Evolutionary conservation across 164 flowering plant genomes (phyloP).

Genomic region (Aristolochia fimbriata): DNA sequence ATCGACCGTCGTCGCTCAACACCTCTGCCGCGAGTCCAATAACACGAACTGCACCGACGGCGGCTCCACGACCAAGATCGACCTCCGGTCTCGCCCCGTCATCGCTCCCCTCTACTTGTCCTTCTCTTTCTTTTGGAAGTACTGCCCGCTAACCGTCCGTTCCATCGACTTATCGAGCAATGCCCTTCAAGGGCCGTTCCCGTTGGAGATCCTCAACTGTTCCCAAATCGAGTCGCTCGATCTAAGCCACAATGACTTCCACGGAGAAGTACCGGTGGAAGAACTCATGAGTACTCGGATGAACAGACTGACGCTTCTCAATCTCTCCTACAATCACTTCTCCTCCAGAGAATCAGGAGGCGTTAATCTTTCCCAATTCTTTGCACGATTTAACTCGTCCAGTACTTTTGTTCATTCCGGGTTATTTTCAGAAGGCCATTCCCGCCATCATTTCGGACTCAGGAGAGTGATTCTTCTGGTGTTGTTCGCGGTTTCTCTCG

Average conservation of each 20-base stretch:
- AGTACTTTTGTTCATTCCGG: conserved; percentile 51
- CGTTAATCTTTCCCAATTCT: conserved; percentile 23
- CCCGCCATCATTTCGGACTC: conserved; percentile 11
- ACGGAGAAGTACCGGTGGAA: conserved; percentile 36
- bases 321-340: conserved; percentile 46
- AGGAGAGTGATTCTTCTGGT: conserved; percentile 25
- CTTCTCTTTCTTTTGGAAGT: conserved; percentile 58
- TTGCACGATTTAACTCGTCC: conserved; percentile 30
- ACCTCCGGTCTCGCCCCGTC: conserved; percentile 32
- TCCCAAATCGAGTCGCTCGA: conserved; percentile 43
- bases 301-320: conserved; percentile 34
- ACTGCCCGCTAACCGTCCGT: conserved; percentile 40
- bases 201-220: conserved; percentile 36
- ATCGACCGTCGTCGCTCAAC: conserved; percentile 43
- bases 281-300: conserved; percentile 25
- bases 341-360: conserved; percentile 21
- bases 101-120: conserved; percentile 48
- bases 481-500: conserved; percentile 25
- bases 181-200: conserved; percentile 40
- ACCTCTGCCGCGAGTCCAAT: conserved; percentile 46
- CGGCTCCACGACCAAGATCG: conserved; percentile 37
- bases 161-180: conserved; percentile 39
- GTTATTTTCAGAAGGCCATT: conserved; percentile 20
- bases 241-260: conserved; percentile 38
- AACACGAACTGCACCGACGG: conserved; percentile 43